These are phyloP conservation scores for Penicillium dipodomyicola DNA, from an alignment of 495 filamentous ascomycete genomes.

Conservation along the genomic window DNA sequence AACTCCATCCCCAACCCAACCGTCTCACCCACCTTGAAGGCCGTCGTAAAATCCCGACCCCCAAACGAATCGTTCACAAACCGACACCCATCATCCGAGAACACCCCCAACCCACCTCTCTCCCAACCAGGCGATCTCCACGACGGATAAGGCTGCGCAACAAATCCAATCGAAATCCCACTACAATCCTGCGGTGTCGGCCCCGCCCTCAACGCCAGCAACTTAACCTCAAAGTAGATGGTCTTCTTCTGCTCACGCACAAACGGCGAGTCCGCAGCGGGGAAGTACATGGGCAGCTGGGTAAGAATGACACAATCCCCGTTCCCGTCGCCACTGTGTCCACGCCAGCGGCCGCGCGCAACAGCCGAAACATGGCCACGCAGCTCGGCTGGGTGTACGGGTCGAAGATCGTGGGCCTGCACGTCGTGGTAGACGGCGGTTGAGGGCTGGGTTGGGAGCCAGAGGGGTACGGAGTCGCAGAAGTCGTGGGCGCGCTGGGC, in stretches of 20 bases:
- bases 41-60: constrained; percentile 67
- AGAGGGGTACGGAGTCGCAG: constrained; percentile 64
- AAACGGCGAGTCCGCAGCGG: constrained; percentile 63
- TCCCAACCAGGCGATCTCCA: constrained; percentile 94
- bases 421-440: constrained; percentile 39
- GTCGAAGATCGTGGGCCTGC: constrained; percentile 41
- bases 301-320: constrained; percentile 55
- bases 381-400: constrained; percentile 49
- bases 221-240: constrained; percentile 77
- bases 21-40: constrained; percentile 53
- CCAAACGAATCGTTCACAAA: constrained; percentile 87
- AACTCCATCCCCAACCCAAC: constrained; percentile 74
- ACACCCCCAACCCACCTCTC: constrained; percentile 77
- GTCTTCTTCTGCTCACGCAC: constrained; percentile 51
- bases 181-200: constrained; percentile 42
- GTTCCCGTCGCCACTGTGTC: constrained; percentile 37
- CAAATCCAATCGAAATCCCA: constrained; percentile 73
- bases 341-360: constrained; percentile 44
- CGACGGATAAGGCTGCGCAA: constrained; percentile 76
- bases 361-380: constrained; percentile 38
- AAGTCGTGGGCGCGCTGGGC: constrained; percentile 72
- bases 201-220: constrained; percentile 46
- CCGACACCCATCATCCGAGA: constrained; percentile 84
- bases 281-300: constrained; percentile 74
- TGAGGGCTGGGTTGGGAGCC: constrained; percentile 50